Base-by-base conservation (phyloP, 2,329 filamentous ascomycete species). In the Fusarium sulawesiense region DNA sequence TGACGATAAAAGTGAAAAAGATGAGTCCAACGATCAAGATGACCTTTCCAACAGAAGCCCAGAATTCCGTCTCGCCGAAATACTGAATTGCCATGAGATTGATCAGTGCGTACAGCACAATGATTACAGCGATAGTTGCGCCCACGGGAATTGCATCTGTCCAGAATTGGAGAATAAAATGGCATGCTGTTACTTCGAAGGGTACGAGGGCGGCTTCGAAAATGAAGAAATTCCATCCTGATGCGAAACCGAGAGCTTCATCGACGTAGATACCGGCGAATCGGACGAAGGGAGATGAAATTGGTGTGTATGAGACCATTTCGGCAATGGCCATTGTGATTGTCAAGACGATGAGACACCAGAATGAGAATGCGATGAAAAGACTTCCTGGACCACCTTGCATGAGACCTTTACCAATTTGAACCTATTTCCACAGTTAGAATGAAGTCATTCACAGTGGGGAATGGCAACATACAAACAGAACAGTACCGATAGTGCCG, bases 21-120 rank as follows among this genome's bases (percentile, higher is more conserved):
- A 94, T 86, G 53, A 95, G 84, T 2, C 88, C 91, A 37, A 93
- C 79, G 64, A 92, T 92, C 53, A 94, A 84, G 4, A 94, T 72
- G 4, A 93, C 86, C 29, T 94, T 93, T 57, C 90, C 90, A 4
- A 92, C 77, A 4, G 92, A 89, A 21, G 90, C 88, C 86, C 86
- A 88, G 75, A 97, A 96, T 76, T 96, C 93, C 1, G 89, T 87
- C 79, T 93, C 91, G 46, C 92, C 92, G 62, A 92, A 94, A 84
- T 86, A 93, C 68, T 91, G 85, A 20, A 94, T 91, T 1, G 90
- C 90, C 64, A 94, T 84, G 48, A 94, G 73, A 73, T 95, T 95
- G 80, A 94, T 85, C 1, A 84, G 58, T 2, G 80, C 83, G 60
- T 85, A 85, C 4, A 85, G 68, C 1, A 81, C 66, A 41, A 82